phyloP scores from a whole-genome alignment of 2,329 filamentous ascomycete genomes.

The Claviceps spartinae region DNA sequence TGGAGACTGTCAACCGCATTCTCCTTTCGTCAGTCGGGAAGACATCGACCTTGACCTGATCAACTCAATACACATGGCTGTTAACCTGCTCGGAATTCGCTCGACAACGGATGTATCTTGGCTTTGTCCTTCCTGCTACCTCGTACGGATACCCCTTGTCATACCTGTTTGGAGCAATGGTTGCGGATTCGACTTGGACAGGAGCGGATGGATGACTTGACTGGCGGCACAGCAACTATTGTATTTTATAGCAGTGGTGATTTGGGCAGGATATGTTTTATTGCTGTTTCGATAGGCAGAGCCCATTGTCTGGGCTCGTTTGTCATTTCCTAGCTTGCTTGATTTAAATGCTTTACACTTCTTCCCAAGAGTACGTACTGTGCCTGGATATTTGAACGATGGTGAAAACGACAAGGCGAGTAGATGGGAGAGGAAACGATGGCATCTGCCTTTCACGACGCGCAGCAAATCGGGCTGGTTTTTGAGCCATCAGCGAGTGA shows the following conservation, averaged over 20 bases:
- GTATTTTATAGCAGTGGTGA: constrained; percentile 27
- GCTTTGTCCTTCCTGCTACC: constrained; percentile 12
- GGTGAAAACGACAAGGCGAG: no score
- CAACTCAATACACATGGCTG: constrained; percentile 9
- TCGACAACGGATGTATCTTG: constrained; percentile 5
- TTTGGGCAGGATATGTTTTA: constrained; percentile 17
- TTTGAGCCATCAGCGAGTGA: no score
- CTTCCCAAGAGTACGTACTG: background rate
- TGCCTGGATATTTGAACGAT: background rate
- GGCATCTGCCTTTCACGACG: no score
- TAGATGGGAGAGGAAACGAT: no score
- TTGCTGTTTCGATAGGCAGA: constrained; percentile 19
- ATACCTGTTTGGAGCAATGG: constrained; percentile 19
- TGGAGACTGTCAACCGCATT: constrained; percentile 4
- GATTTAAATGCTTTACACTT: constrained; percentile 20
- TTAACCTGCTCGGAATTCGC: constrained; percentile 10
- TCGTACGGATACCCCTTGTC: constrained; percentile 16
- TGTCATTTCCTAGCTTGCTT: constrained; percentile 26
- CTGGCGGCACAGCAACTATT: constrained; percentile 20
- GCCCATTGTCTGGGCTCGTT: constrained; percentile 18
- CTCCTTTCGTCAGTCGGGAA: constrained; percentile 7
- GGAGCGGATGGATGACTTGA: constrained; percentile 19
- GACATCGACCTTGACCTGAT: constrained; percentile 2
- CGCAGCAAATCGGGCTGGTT: no score
- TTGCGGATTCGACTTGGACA: constrained; percentile 20